phyloP scores from a whole-genome alignment of 2,329 filamentous ascomycete genomes.

The Coniella vitis region DNA sequence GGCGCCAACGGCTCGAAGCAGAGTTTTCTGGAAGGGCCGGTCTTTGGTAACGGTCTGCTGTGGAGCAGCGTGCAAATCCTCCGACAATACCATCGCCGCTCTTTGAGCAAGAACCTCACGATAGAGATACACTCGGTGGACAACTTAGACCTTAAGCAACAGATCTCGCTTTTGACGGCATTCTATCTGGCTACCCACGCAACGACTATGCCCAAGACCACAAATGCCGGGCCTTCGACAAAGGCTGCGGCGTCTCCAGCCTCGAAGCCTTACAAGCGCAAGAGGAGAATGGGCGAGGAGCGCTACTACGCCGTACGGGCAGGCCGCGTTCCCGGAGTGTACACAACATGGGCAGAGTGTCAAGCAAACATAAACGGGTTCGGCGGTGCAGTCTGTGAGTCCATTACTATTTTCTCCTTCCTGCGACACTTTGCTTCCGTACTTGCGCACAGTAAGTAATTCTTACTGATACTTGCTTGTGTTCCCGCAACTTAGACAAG shows the following conservation, averaged over 20 bases:
- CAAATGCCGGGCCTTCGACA: conserved; percentile 1
- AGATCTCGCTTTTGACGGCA: not conserved
- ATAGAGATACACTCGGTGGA: not conserved
- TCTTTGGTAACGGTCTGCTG: not conserved
- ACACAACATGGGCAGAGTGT: conserved; percentile 54
- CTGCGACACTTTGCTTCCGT: conserved; percentile 7
- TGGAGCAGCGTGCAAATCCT: not conserved
- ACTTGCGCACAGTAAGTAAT: no score
- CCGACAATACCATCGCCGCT: not conserved
- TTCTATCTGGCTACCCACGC: conserved; percentile 6
- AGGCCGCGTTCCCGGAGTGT: conserved; percentile 54
- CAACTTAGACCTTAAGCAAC: not conserved
- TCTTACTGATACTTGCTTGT: no score
- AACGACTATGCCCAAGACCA: conserved; percentile 8
- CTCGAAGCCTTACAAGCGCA: conserved; percentile 32
- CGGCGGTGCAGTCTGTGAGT: conserved; percentile 62
- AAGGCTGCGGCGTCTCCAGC: conserved; percentile 1
- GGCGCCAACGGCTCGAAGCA: not conserved
- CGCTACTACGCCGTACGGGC: conserved; percentile 59
- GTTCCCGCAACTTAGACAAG: conserved; percentile 53
- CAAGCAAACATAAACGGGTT: conserved; percentile 54
- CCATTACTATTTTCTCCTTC: not conserved
- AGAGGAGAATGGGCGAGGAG: conserved; percentile 33
- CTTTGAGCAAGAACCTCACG: conserved; percentile 3
- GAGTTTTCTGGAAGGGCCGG: not conserved